Evolutionary conservation across 2,329 filamentous ascomycete species (phyloP).

Genomic region (Cercospora citrullina): DNA sequence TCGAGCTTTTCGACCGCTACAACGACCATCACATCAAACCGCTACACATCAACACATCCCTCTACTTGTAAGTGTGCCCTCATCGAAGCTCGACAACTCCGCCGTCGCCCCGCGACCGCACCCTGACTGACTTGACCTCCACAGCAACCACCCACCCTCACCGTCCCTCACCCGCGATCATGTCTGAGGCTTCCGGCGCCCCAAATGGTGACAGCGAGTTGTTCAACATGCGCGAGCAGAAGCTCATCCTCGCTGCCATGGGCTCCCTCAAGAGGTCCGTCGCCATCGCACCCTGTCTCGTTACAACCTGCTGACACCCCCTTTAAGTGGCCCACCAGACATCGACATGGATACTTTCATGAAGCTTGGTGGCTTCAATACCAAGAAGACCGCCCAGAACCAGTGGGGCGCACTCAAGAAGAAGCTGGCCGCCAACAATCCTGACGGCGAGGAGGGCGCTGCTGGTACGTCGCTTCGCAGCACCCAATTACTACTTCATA

Average conservation of each 20-base stretch:
- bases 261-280: conserved; percentile 33
- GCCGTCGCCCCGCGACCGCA: not conserved
- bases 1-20: conserved; percentile 5
- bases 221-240: conserved; percentile 36
- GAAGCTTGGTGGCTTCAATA: conserved; percentile 35
- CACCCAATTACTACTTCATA: not conserved
- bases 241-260: conserved; percentile 35
- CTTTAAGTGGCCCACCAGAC: conserved; percentile 32
- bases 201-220: conserved; percentile 3
- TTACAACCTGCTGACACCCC: not conserved
- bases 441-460: conserved; percentile 23
- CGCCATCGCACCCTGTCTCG: not conserved
- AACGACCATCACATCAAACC: not conserved
- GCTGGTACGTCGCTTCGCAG: conserved; percentile 5
- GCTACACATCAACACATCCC: not conserved
- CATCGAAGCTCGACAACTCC: not conserved
- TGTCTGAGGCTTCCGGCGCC: conserved; percentile 18
- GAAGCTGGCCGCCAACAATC: conserved; percentile 32
- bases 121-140: not conserved
- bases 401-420: conserved; percentile 41
- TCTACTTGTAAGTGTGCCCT: conserved; percentile 2
- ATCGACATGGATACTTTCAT: conserved; percentile 38
- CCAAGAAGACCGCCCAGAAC: conserved; percentile 36
- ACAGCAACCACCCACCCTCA: conserved; percentile 4
- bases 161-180: conserved; percentile 2